phyloP scores from a whole-genome alignment of 148 eudicot species.

The Hydrangea macrophylla region DNA sequence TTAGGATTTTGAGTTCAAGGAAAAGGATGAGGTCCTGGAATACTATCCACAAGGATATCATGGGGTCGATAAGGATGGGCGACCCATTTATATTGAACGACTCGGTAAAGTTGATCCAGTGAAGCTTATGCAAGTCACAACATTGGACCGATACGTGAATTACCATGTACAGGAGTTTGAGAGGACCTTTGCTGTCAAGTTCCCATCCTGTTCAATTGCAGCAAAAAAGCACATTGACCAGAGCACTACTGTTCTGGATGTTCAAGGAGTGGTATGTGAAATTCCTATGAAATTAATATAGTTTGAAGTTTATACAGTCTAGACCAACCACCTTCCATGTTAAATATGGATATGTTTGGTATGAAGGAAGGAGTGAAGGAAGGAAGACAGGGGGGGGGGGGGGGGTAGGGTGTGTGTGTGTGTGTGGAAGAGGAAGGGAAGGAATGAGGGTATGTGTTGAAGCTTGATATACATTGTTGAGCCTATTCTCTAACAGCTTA shows the following conservation, averaged over 20 bases:
- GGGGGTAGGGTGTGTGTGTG: too few species aligned
- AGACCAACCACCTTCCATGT: neutral
- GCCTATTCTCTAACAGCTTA: too few species aligned
- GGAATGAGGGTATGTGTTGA: too few species aligned
- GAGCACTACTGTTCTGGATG: conserved; percentile 91
- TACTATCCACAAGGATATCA: conserved; percentile 95
- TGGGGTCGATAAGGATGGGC: conserved; percentile 89
- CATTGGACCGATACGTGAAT: conserved; percentile 69
- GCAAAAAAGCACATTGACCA: conserved; percentile 84
- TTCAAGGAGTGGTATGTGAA: conserved; percentile 84
- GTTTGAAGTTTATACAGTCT: neutral
- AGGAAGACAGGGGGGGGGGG: too few species aligned
- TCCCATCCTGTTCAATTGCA: conserved; percentile 85
- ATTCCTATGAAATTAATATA: neutral
- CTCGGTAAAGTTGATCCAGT: conserved; percentile 71
- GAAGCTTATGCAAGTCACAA: conserved; percentile 80
- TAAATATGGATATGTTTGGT: neutral
- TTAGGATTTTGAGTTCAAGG: conserved; percentile 78
- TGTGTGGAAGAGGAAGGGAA: too few species aligned
- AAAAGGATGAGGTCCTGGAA: conserved; percentile 60
- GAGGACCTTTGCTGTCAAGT: conserved; percentile 57
- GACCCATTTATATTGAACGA: conserved; percentile 79
- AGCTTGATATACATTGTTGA: too few species aligned
- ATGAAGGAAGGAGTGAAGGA: too few species aligned
- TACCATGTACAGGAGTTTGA: conserved; percentile 93